Percentiles rank a stretch among this genome's conserved stretches.
Conservation (phyloP, 257 asterid genomes). For the Solanum gracilifrons region DNA sequence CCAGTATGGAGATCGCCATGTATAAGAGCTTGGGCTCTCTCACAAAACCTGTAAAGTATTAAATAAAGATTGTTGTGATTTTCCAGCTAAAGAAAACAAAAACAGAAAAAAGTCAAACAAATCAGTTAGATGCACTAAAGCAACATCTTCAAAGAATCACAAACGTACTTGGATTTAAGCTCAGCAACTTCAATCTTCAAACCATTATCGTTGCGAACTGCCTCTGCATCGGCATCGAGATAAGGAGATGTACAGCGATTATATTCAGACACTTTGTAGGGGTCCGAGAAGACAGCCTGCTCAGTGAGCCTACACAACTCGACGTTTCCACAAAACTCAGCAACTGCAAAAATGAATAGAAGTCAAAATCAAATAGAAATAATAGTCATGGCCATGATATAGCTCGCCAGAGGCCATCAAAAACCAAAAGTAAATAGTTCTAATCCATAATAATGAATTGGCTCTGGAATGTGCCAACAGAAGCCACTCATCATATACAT, state of each 20-base stretch:
- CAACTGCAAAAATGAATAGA: slow-evolving; percentile 47
- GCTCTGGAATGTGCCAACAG: not conserved
- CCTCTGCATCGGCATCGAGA: slow-evolving; percentile 82
- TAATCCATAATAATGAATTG: not conserved
- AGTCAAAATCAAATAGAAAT: slow-evolving; percentile 2
- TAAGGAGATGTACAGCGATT: slow-evolving; percentile 83
- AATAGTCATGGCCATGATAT: not conserved
- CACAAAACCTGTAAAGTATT: slow-evolving; percentile 66
- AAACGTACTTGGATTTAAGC: slow-evolving; percentile 68
- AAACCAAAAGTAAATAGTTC: not conserved
- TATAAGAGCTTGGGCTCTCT: slow-evolving; percentile 90
- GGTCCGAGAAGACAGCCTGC: slow-evolving; percentile 92
- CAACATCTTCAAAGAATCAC: not conserved
- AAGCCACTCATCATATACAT: not conserved
- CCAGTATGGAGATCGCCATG: slow-evolving; percentile 96
- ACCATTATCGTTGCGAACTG: slow-evolving; percentile 57
- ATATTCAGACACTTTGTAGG: slow-evolving; percentile 74
- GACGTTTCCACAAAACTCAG: slow-evolving; percentile 85
- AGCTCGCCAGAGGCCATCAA: not conserved
- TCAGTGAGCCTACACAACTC: slow-evolving; percentile 94
- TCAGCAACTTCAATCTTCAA: slow-evolving; percentile 88
- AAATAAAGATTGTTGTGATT: not conserved
- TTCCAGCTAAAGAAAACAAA: not conserved
- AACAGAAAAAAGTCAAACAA: slow-evolving; percentile 4
- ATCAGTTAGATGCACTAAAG: not conserved